Evolutionary conservation across 805 yeast species (phyloP).

Genomic region (Brettanomyces custersianus): DNA sequence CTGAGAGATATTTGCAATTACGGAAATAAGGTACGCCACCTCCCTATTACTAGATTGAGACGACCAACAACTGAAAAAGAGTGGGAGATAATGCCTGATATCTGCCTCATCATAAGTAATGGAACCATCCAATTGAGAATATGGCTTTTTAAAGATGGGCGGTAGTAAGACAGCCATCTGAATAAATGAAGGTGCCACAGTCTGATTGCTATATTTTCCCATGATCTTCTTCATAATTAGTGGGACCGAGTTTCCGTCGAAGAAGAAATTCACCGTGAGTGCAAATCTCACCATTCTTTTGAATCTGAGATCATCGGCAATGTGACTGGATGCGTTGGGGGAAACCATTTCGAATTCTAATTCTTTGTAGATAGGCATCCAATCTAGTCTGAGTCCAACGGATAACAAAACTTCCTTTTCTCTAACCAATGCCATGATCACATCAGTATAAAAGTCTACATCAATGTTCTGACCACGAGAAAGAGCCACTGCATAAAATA

Average conservation of each 20-base stretch:
- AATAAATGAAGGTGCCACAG: slow-evolving; percentile 42
- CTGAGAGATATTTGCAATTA: slow-evolving; percentile 54
- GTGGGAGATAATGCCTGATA: slow-evolving; percentile 44
- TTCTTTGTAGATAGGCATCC: slow-evolving; percentile 37
- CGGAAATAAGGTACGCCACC: slow-evolving; percentile 46
- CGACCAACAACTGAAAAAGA: slow-evolving; percentile 68
- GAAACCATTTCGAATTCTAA: slow-evolving; percentile 31
- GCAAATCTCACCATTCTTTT: slow-evolving; percentile 44
- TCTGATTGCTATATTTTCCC: slow-evolving; percentile 43
- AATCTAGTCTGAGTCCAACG: slow-evolving; percentile 38
- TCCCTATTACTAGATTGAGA: slow-evolving; percentile 46
- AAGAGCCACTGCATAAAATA: slow-evolving; percentile 63
- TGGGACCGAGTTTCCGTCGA: slow-evolving; percentile 38
- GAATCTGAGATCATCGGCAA: slow-evolving; percentile 40
- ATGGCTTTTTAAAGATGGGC: slow-evolving; percentile 23
- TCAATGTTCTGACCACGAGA: slow-evolving; percentile 64
- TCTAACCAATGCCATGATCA: slow-evolving; percentile 50
- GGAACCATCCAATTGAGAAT: slow-evolving; percentile 10
- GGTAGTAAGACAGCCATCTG: slow-evolving; percentile 51
- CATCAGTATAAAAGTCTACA: slow-evolving; percentile 48
- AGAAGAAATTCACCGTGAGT: slow-evolving; percentile 45
- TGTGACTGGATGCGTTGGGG: slow-evolving; percentile 41
- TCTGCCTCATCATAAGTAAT: slow-evolving; percentile 17
- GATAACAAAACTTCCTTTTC: slow-evolving; percentile 32
- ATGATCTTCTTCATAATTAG: slow-evolving; percentile 42